Percentiles rank a stretch among this genome's conserved stretches.
Conservation (phyloP, 805 yeast species). For the Sungouiella thailandica region DNA sequence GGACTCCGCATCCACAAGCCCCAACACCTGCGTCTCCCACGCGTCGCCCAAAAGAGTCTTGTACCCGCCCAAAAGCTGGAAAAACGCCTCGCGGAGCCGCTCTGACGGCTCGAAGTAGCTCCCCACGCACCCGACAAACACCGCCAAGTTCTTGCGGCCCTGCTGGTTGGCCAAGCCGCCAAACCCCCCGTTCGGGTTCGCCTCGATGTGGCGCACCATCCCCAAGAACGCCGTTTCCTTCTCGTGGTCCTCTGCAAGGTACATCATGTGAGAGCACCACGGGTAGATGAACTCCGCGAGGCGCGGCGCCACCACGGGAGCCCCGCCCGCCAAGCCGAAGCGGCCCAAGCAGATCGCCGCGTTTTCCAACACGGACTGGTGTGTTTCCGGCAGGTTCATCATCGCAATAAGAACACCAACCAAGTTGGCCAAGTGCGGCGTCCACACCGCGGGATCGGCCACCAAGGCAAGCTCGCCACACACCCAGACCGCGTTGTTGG, state of each 20-base stretch:
- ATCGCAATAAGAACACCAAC: slow-evolving; percentile 55
- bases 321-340: slow-evolving; percentile 61
- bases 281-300: slow-evolving; percentile 51
- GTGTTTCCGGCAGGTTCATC: slow-evolving; percentile 49
- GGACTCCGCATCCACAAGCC: slow-evolving; percentile 28
- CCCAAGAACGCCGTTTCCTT: slow-evolving; percentile 86
- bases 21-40: slow-evolving; percentile 28
- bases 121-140: slow-evolving; percentile 57
- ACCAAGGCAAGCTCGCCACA: slow-evolving; percentile 80
- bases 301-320: slow-evolving; percentile 49
- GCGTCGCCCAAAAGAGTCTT: slow-evolving; percentile 43
- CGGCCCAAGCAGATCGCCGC: slow-evolving; percentile 88
- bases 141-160: slow-evolving; percentile 44
- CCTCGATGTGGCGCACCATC: slow-evolving; percentile 61
- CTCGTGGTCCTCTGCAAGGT: slow-evolving; percentile 75
- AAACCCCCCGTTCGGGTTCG: slow-evolving; percentile 61
- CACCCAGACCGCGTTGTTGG: slow-evolving; percentile 92
- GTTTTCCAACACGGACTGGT: slow-evolving; percentile 72
- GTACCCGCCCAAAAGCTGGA: slow-evolving; percentile 42
- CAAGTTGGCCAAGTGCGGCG: slow-evolving; percentile 50
- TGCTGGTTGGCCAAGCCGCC: slow-evolving; percentile 41
- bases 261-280: slow-evolving; percentile 70
- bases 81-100: slow-evolving; percentile 39
- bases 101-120: slow-evolving; percentile 48
- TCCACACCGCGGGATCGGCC: slow-evolving; percentile 39